Evolutionary conservation across 2,329 filamentous ascomycete genomes (phyloP), one percentile per base, ranked within the genome.

Genomic region (Verticillium klebahnii): DNA sequence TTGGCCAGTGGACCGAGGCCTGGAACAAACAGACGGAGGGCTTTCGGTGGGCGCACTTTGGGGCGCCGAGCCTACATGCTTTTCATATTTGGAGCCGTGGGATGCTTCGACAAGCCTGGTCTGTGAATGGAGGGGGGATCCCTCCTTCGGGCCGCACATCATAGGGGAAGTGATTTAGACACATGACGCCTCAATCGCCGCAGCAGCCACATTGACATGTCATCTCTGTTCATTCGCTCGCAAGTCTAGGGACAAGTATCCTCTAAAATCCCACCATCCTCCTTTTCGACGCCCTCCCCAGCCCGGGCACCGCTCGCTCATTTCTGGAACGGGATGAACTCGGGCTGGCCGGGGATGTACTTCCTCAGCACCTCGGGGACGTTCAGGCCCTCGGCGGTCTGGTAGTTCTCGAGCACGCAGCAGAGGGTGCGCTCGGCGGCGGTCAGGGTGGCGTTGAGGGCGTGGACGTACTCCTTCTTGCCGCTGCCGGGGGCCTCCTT

Each of bases 331-430:
- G 92, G 91, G 65, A 99, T 83, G 77, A 97, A 97, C 58, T 94
- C 92, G 1, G 92, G 93, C 50, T 92, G 83, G 37, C 93, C 94
- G 2, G 93, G 93, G 59, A 98, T 89, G 75, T 96, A 98, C 78
- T 93, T 94, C 69, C 91, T 86, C 63, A 97, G 83, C 56, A 89
- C 88, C 76, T 93, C 89, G 0, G 93, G 93, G 37, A 97, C 89
- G 62, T 85, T 84, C 69, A 96, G 83, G 65, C 92, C 92, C 82
- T 94, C 90, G 71, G 93, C 88, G 0, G 89, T 95, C 81, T 99
- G 95, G 77, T 94, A 98, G 79, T 98, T 99, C 79, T 99, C 95
- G 45, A 99, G 85, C 54, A 99, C 83, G 74, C 94, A 97, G 83
- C 95, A 98, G 58, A 98, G 83, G 0, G 94, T 92, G 73, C 94